Percentiles rank a stretch among this genome's conserved stretches.
These are phyloP conservation scores for Neospermospora avenae DNA, from an alignment of 2,329 filamentous ascomycete genomes.

Conservation along the genomic window DNA sequence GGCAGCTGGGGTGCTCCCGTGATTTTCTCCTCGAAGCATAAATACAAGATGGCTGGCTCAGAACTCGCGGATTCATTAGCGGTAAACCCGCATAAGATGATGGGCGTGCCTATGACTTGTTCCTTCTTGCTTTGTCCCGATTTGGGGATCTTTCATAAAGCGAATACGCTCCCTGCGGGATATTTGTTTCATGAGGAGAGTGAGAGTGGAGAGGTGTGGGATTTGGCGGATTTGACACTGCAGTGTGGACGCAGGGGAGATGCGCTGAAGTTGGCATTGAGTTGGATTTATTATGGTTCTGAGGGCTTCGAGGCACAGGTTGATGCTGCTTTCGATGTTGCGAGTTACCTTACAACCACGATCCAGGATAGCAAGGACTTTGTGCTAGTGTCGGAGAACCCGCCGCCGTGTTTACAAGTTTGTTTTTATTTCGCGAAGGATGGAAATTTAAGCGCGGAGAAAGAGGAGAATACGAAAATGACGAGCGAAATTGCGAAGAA, in stretches of 20 bases:
- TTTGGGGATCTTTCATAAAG: slow-evolving; percentile 70
- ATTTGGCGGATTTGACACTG: slow-evolving; percentile 86
- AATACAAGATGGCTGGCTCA: slow-evolving; percentile 63
- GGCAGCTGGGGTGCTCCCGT: slow-evolving; percentile 86
- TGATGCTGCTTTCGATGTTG: slow-evolving; percentile 69
- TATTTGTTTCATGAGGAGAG: slow-evolving; percentile 70
- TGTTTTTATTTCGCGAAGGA: slow-evolving; percentile 83
- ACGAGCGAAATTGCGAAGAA: slow-evolving; percentile 53
- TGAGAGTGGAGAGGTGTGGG: slow-evolving; percentile 67
- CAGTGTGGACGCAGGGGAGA: slow-evolving; percentile 90
- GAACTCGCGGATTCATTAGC: slow-evolving; percentile 78
- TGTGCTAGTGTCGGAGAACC: slow-evolving; percentile 67
- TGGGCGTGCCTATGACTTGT: slow-evolving; percentile 86
- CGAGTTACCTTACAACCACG: slow-evolving; percentile 62
- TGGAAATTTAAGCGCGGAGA: slow-evolving; percentile 44
- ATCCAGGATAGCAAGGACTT: slow-evolving; percentile 59
- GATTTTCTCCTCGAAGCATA: slow-evolving; percentile 67
- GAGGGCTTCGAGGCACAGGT: slow-evolving; percentile 68
- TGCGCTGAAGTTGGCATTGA: slow-evolving; percentile 79
- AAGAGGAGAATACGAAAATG: slow-evolving; percentile 47
- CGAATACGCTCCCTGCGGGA: slow-evolving; percentile 82
- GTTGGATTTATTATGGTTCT: slow-evolving; percentile 86
- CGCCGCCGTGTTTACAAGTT: slow-evolving; percentile 86
- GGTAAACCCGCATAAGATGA: slow-evolving; percentile 96
- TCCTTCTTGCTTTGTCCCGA: slow-evolving; percentile 82